Base-by-base conservation (phyloP, 116 monocot species). In the Trichopus zeylanicus region DNA sequence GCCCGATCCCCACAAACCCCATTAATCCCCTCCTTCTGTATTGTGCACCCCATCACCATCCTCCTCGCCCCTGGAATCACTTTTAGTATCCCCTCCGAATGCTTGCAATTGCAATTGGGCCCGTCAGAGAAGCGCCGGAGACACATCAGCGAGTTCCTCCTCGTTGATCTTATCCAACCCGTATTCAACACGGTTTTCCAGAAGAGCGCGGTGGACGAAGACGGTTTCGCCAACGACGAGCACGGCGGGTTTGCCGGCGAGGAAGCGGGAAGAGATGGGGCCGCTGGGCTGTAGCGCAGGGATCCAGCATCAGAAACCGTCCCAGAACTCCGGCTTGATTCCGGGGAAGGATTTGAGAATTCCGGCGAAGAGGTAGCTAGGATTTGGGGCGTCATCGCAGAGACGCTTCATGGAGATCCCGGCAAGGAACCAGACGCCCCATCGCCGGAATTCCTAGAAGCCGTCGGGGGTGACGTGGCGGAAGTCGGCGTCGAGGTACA, bases 21-120 rank as follows among this genome's bases (percentile, higher is more conserved):
- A 60, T 86, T 95, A 65, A 95, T 95, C 30, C 94, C 86, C 26
- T 78, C 64, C 2, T 30, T 54, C 73, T 89, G 94, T 47, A 95
- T 89, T 3, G 89, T 89, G 64, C 89, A 90, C 31, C 94, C 94
- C 94, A 95, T 95, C 48, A 95, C 78, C 89, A 95, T 83, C 67
- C 94, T 78, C 66, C 48, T 80, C 26, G 58, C 84, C 13, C 88
- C 95, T 0, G 95, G 87, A 7, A 97, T 87, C 75, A 67, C 59
- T 22, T 48, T 49, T 2, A 97, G 70, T 22, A 90, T 72, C 18
- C 39, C 72, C 11, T 69, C 59, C 1, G 90, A 78, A 18, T 72
- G 63, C 55, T 31, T 49, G 56, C 95, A 97, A 42, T 97, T 81
- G 60, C 87, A 97, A 28, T 78, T 70, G 25, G 20, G 13, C 8